Evolutionary conservation across 192 early-diverging fungal species (phyloP), one percentile per base, ranked within the genome.

Genomic region (Rhizophlyctis rosea): DNA sequence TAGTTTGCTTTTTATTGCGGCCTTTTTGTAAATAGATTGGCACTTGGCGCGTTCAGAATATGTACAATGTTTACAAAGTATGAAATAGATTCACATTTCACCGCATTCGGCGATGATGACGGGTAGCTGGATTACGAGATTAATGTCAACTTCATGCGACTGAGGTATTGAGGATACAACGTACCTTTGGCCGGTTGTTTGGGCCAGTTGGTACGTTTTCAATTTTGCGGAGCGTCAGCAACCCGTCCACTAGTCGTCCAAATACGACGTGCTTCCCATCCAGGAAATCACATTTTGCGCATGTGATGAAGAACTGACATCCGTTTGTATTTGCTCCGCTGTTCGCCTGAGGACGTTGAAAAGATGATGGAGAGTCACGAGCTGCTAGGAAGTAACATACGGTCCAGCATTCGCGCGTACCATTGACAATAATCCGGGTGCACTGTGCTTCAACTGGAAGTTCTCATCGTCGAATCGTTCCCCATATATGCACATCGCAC

Each of bases 181-280:
- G 4, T 3, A 83, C 67, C 67, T 92, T 91, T 23, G 93, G 93
- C 34, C 87, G 76, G 74, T 93, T 94, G 57, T 91, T 87, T 2
- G 84, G 81, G 24, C 93, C 91, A 14, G 90, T 92, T 21, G 90
- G 88, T 16, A 96, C 93, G 61, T 94, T 94, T 71, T 96, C 93
- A 60, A 96, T 93, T 75, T 94, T 94, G 34, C 93, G 77, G n/a
- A 96, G 66, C 0, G 90, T 92, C 63, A 96, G 72, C 21, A 96
- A 75, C 21, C 91, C 91, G 68, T 96, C 93, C 35, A 91, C 76
- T 3, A 96, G 71, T 23, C 85, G 79, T 21, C 93, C 89, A 82
- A 92, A 92, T 2, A 92, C 90, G 47, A 92, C 91, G 64, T 95
- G 91, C 73, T 92, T 92, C 25, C 85, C 86, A 59, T 95, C 92